phyloP scores from a whole-genome alignment of 164 flowering plant species.

The Kalanchoe fedtschenkoi region DNA sequence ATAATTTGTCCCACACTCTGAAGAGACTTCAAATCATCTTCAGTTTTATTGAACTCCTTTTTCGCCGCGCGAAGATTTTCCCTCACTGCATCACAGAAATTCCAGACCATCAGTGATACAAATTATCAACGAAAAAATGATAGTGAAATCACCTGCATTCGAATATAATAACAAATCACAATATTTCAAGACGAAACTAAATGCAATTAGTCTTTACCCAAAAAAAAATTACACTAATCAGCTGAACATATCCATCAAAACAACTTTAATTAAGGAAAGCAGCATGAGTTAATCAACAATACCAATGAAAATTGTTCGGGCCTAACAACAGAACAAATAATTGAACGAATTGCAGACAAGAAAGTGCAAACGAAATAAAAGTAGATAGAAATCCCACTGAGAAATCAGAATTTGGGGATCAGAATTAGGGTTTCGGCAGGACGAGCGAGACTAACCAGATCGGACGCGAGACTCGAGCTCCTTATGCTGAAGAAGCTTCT shows the following conservation, averaged over 20 bases:
- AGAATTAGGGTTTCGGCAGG: constrained; percentile 2
- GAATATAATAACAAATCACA: too few species aligned
- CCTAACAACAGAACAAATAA: too few species aligned
- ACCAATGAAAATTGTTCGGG: too few species aligned
- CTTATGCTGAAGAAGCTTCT: constrained; percentile 16
- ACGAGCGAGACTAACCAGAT: background rate
- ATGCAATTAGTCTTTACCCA: too few species aligned
- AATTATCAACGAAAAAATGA: too few species aligned
- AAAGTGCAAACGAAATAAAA: background rate
- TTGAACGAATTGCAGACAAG: background rate
- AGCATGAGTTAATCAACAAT: too few species aligned
- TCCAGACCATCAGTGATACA: background rate
- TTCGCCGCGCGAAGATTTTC: constrained; percentile 56
- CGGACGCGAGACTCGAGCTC: constrained; percentile 16
- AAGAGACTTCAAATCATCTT: constrained; percentile 91
- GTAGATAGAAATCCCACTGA: background rate
- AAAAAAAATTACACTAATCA: too few species aligned
- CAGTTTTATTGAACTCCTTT: constrained; percentile 79
- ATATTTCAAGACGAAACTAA: too few species aligned
- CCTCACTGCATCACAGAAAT: constrained; percentile 36
- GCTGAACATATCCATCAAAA: too few species aligned
- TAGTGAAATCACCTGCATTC: too few species aligned
- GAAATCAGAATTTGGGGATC: background rate
- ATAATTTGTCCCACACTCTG: constrained; percentile 94
- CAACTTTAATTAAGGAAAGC: too few species aligned